Evolutionary conservation across 2,329 filamentous ascomycete species (phyloP).

Genomic region (Fusarium odoratissimum): DNA sequence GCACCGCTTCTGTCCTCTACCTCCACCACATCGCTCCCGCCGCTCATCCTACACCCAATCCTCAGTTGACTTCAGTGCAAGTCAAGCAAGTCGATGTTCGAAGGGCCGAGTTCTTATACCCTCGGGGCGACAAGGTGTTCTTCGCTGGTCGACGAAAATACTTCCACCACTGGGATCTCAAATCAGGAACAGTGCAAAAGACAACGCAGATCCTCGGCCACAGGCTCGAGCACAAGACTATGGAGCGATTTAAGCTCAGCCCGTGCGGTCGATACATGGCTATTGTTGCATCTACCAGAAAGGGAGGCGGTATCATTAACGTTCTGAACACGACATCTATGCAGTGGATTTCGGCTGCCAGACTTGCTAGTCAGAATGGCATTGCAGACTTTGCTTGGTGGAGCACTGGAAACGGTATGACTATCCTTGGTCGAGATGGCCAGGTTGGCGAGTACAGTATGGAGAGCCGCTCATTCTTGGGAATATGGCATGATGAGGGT

Average conservation of each 20-base stretch:
- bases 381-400: conserved; percentile 96
- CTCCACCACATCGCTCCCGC: conserved; percentile 88
- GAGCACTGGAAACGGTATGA: conserved; percentile 83
- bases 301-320: conserved; percentile 90
- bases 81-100: conserved; percentile 85
- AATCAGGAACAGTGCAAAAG: conserved; percentile 84
- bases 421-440: conserved; percentile 85
- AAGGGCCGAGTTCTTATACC: conserved; percentile 82
- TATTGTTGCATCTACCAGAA: conserved; percentile 80
- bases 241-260: conserved; percentile 90
- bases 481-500: conserved; percentile 90
- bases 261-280: conserved; percentile 90
- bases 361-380: conserved; percentile 83
- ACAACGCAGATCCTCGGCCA: conserved; percentile 80
- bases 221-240: conserved; percentile 83
- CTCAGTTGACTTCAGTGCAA: conserved; percentile 89
- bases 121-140: conserved; percentile 81
- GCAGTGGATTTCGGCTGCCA: conserved; percentile 87
- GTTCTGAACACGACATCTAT: conserved; percentile 81
- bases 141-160: conserved; percentile 89
- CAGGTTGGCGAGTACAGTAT: conserved; percentile 92
- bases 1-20: conserved; percentile 84
- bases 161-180: conserved; percentile 94
- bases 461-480: conserved; percentile 74
- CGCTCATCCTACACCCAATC: conserved; percentile 82